A percentile compares a stretch with the other conserved stretches of the same genome.
phyloP scores from a whole-genome alignment of 2,329 filamentous ascomycete species.

The Grosmannia huntii region DNA sequence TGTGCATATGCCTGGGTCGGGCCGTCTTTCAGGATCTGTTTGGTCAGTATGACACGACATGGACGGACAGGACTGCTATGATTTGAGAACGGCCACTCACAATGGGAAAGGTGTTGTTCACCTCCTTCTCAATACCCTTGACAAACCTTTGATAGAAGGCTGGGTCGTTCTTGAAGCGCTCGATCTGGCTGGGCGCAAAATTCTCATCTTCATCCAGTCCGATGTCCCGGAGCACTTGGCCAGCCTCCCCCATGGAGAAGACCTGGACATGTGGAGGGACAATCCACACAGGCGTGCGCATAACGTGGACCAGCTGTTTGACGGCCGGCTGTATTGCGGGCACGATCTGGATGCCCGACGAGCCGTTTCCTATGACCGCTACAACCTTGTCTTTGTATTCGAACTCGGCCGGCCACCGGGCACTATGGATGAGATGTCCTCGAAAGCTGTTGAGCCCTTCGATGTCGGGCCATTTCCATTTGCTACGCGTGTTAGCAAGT shows the following conservation, averaged over 20 bases:
- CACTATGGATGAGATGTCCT: constrained; percentile 39
- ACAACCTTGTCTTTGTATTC: constrained; percentile 37
- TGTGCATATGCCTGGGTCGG: constrained; percentile 28
- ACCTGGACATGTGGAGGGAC: constrained; percentile 21
- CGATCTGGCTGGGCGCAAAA: constrained; percentile 30
- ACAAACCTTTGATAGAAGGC: constrained; percentile 33
- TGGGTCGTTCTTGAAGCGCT: constrained; percentile 32
- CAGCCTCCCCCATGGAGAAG: constrained; percentile 25
- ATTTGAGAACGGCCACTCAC: constrained; percentile 16
- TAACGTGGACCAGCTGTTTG: constrained; percentile 23
- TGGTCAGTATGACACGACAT: not conserved
- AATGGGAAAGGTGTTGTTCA: constrained; percentile 28
- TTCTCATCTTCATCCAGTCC: constrained; percentile 29
- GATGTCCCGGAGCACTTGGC: constrained; percentile 23
- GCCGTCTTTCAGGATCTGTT: constrained; percentile 26
- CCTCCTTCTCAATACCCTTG: constrained; percentile 31
- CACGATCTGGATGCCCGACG: constrained; percentile 40
- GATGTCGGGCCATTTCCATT: constrained; percentile 40
- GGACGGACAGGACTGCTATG: not conserved
- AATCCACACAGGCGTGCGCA: constrained; percentile 31
- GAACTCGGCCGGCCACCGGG: constrained; percentile 37
- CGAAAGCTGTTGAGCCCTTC: constrained; percentile 31
- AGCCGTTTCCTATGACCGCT: constrained; percentile 43
- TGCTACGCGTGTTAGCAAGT: constrained; percentile 18
- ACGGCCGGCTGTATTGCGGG: constrained; percentile 32